phyloP scores from a whole-genome alignment of 257 asterid species.

The Solanum commersonii region DNA sequence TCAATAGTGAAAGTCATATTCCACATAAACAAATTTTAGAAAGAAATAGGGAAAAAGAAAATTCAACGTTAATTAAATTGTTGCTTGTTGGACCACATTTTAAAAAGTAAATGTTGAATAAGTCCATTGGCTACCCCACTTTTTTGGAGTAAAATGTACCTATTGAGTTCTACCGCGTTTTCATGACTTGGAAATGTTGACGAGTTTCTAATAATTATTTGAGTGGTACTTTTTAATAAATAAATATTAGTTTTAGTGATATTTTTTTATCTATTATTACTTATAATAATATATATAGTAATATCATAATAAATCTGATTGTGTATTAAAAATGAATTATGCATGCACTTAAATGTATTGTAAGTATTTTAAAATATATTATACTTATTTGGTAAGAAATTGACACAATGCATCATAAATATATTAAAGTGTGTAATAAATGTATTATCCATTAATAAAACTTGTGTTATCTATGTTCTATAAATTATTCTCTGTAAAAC shows the following conservation, averaged over 20 bases:
- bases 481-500: no score
- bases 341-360: neutral
- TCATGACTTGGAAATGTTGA: neutral
- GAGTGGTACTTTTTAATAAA: neutral
- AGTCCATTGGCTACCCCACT: neutral
- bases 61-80: neutral
- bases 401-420: no score
- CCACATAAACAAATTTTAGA: neutral
- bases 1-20: neutral
- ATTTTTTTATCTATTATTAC: no score
- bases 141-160: neutral
- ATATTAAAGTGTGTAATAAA: neutral
- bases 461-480: neutral
- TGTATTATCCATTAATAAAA: no score
- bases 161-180: neutral
- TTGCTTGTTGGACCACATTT: neutral
- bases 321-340: no score
- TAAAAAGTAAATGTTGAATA: neutral
- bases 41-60: neutral
- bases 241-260: neutral
- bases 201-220: neutral
- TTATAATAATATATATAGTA: no score
- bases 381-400: no score
- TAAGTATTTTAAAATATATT: neutral
- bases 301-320: no score